Conservation (phyloP, 2,329 filamentous ascomycete genomes). For the Acephala macrosclerotiorum region DNA sequence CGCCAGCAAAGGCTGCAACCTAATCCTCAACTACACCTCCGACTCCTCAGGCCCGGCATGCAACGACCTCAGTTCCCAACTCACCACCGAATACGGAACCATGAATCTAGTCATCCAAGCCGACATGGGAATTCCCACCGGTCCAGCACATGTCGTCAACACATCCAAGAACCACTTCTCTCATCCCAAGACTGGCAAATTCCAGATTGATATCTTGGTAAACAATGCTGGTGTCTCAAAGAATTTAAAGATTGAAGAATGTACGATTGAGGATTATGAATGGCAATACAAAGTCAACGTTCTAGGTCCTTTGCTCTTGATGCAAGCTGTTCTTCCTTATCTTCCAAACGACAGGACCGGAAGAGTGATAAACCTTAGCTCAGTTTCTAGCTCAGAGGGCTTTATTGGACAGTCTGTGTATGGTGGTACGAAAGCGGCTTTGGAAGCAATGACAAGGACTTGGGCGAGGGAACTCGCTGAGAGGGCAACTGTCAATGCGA, state of each 20-base stretch:
- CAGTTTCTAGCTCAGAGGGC: conserved; percentile 63
- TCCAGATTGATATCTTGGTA: conserved; percentile 83
- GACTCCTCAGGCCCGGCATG: conserved; percentile 62
- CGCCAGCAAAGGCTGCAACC: conserved; percentile 69
- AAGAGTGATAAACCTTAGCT: conserved; percentile 68
- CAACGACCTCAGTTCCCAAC: conserved; percentile 60
- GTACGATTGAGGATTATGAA: conserved; percentile 71
- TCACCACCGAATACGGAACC: conserved; percentile 65
- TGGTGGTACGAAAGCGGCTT: conserved; percentile 70
- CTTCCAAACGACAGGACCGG: conserved; percentile 73
- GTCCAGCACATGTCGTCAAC: conserved; percentile 65
- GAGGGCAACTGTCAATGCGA: conserved; percentile 67
- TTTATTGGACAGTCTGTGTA: conserved; percentile 67
- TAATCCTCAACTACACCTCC: conserved; percentile 73
- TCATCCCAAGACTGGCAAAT: conserved; percentile 51
- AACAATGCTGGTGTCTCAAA: conserved; percentile 82
- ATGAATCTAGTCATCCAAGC: conserved; percentile 71
- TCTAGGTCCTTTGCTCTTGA: conserved; percentile 78
- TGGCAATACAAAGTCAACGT: conserved; percentile 82
- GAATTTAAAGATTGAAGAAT: conserved; percentile 70
- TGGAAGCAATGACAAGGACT: conserved; percentile 74
- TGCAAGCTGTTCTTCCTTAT: conserved; percentile 75
- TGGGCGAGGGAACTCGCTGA: conserved; percentile 70
- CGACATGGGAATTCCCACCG: conserved; percentile 69
- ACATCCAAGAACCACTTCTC: conserved; percentile 66